These are phyloP conservation scores for Trichoderma koningiopsis DNA, from an alignment of 2,329 filamentous ascomycete genomes.

Conservation along the genomic window DNA sequence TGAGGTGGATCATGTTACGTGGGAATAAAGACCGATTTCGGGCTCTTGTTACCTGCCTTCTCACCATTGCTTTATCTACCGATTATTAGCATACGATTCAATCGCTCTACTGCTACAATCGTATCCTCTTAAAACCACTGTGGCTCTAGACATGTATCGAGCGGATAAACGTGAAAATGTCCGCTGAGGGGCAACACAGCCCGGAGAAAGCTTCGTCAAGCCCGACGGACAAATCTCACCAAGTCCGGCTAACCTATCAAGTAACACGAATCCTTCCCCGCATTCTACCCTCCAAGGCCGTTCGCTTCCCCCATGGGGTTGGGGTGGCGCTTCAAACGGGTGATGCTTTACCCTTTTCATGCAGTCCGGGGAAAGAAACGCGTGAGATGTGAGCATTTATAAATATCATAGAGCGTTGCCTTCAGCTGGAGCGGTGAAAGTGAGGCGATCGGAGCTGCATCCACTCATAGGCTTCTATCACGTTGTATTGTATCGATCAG, in stretches of 20 bases:
- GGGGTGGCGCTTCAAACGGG: not conserved
- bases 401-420: conserved; percentile 16
- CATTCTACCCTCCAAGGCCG: not conserved
- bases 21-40: conserved; percentile 1
- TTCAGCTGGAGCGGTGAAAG: not conserved
- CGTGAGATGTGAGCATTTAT: conserved; percentile 11
- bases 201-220: conserved; percentile 17
- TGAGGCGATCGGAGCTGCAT: not conserved
- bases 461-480: not conserved
- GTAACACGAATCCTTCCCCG: conserved; percentile 5
- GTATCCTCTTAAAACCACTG: too few relatives aligned
- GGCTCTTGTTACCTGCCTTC: not conserved
- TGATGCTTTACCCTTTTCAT: not conserved
- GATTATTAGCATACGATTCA: not conserved
- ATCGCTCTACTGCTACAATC: not conserved
- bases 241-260: conserved; percentile 20
- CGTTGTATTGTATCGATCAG: not conserved
- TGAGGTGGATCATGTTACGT: not conserved
- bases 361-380: not conserved
- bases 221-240: conserved; percentile 18
- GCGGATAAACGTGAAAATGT: not conserved
- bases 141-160: not conserved
- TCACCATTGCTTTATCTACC: not conserved
- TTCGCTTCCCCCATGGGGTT: conserved; percentile 10
- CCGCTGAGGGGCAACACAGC: not conserved